Base-by-base conservation (phyloP, 192 early-diverging fungal genomes). In the Coemansia sp. region DNA sequence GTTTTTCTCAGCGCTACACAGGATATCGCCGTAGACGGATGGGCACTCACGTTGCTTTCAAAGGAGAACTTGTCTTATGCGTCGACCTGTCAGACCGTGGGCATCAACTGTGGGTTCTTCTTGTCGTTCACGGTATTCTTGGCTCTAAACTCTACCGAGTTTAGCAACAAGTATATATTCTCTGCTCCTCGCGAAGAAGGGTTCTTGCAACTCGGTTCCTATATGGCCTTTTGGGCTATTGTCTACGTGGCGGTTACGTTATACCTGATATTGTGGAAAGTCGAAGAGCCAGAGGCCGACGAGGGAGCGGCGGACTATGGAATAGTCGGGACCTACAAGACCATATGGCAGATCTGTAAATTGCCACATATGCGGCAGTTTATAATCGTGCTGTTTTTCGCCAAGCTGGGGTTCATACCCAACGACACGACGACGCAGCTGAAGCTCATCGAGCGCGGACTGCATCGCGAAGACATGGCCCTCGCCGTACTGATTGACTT, bases 1-100 rank as follows among this genome's bases (percentile, higher is more conserved):
- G 94, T 99, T 15, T 94, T 98, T 68, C 88, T 99, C 59, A 93
- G 92, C 59, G 97, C 97, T 0, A 99, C 97, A 16, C 97, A 99
- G 80, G 93, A 89, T 73, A 90, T 88, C 71, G 85, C 87, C 32
- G 86, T 89, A 3, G 88, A 90, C 44, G 90, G 96, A 27, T 99
- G 97, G 97, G 97, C 97, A 5, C 75, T 99, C 34, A 95, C 92
- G 1, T 76, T 98, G 15, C 82, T 99, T 52, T 90, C 91, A 5
- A 92, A 96, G 71, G 93, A 97, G 65, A 95, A 91, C 78, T 76
- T 98, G 63, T 92, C 91, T 3, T 95, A 92, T 84, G 95, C 96
- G 2, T 94, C 90, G 29, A 94, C 93, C 0, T 95, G 94, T 27
- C 97, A 99, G 68, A 99, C 97, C 7, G 93, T 99, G 58, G 97